Percentiles rank a stretch among this genome's conserved stretches.
These are phyloP conservation scores for Saccharomycopsis schoenii DNA, from an alignment of 805 yeast species.

Conservation along the genomic window DNA sequence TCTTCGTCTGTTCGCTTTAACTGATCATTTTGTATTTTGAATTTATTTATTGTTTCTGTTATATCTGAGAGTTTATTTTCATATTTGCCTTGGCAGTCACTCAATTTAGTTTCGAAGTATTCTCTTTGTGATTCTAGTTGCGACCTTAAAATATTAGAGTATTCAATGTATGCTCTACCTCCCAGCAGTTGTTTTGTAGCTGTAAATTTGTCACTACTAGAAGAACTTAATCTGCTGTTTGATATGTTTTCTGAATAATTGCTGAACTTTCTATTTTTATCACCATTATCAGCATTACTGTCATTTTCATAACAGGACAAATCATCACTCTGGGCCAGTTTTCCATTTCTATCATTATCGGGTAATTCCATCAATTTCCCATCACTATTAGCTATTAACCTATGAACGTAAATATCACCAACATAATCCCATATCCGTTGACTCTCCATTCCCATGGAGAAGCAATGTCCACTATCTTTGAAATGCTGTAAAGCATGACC, in stretches of 20 bases:
- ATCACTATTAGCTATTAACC: slow-evolving; percentile 74
- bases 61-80: slow-evolving; percentile 25
- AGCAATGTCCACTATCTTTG: slow-evolving; percentile 70
- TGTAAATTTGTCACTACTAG: slow-evolving; percentile 27
- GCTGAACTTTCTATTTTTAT: neutral
- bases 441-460: slow-evolving; percentile 77
- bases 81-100: slow-evolving; percentile 37
- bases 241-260: slow-evolving; percentile 3
- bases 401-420: slow-evolving; percentile 81
- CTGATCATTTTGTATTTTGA: neutral
- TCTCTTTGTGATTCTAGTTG: slow-evolving; percentile 83
- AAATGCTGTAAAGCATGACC: slow-evolving; percentile 84
- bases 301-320: no score
- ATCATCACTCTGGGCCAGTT: neutral
- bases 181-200: neutral
- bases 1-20: neutral
- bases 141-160: slow-evolving; percentile 55
- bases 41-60: slow-evolving; percentile 18
- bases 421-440: slow-evolving; percentile 95
- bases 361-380: slow-evolving; percentile 82
- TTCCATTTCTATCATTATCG: slow-evolving; percentile 18
- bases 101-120: slow-evolving; percentile 52
- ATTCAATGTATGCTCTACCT: slow-evolving; percentile 52
- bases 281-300: neutral
- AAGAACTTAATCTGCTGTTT: slow-evolving; percentile 18